Evolutionary conservation across 2,329 filamentous ascomycete species (phyloP).

Genomic region (Curvularia lunata): DNA sequence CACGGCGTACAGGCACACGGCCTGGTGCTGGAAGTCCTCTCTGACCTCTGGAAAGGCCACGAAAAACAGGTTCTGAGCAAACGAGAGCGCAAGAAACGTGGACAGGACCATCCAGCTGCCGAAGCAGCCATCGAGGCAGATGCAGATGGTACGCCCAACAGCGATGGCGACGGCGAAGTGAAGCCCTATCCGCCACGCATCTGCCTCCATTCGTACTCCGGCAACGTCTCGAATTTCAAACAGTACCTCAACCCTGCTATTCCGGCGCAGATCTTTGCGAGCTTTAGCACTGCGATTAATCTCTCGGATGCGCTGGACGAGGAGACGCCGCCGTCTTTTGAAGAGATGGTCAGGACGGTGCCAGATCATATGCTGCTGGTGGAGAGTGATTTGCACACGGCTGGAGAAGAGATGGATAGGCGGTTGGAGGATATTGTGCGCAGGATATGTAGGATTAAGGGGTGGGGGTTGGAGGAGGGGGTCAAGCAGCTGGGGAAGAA

Average conservation of each 20-base stretch:
- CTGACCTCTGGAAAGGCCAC: constrained; percentile 72
- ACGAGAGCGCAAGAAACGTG: constrained; percentile 56
- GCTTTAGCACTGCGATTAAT: constrained; percentile 86
- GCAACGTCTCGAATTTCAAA: constrained; percentile 72
- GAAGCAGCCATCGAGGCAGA: constrained; percentile 15
- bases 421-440: constrained; percentile 76
- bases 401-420: constrained; percentile 80
- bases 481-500: constrained; percentile 72
- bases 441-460: constrained; percentile 78
- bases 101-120: constrained; percentile 22
- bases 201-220: constrained; percentile 93
- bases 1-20: constrained; percentile 82
- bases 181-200: constrained; percentile 79
- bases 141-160: not conserved
- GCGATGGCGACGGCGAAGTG: constrained; percentile 10
- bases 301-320: constrained; percentile 59
- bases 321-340: constrained; percentile 59
- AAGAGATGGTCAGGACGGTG: constrained; percentile 71
- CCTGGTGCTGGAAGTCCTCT: constrained; percentile 68
- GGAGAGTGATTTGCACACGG: constrained; percentile 88
- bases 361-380: constrained; percentile 81
- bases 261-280: constrained; percentile 82
- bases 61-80: constrained; percentile 68
- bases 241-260: constrained; percentile 78
- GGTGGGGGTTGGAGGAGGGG: constrained; percentile 77